Conservation (phyloP, 371 early-diverging fungal species). For the Umbelopsis sp. region DNA sequence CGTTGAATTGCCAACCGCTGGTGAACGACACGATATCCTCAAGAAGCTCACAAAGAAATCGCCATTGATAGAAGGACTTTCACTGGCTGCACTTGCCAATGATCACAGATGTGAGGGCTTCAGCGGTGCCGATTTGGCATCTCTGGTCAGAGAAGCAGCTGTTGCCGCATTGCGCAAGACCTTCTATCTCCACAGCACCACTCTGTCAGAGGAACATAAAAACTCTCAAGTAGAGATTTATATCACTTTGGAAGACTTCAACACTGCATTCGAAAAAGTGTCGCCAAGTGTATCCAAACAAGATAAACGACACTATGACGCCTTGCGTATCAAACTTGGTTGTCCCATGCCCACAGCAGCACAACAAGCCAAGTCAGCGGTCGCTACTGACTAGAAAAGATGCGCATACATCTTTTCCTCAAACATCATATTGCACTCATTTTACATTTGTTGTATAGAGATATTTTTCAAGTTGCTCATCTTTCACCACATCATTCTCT, state of each 20-base stretch:
- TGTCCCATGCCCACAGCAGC: slow-evolving; percentile 34
- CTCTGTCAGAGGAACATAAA: slow-evolving; percentile 22
- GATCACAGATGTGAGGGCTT: slow-evolving; percentile 79
- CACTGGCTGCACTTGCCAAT: slow-evolving; percentile 74
- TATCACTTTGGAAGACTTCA: slow-evolving; percentile 76
- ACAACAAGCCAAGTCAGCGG: slow-evolving; percentile 32
- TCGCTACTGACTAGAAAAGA: slow-evolving; percentile 27
- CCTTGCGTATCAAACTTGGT: slow-evolving; percentile 36
- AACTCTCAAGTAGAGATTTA: slow-evolving; percentile 44
- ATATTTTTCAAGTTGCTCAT: too few species aligned
- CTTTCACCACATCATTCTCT: too few species aligned
- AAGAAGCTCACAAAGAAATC: slow-evolving; percentile 81
- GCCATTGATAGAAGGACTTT: slow-evolving; percentile 74
- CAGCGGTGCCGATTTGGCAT: slow-evolving; percentile 95
- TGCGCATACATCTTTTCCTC: not conserved
- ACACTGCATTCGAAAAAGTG: slow-evolving; percentile 78
- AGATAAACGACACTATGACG: slow-evolving; percentile 37
- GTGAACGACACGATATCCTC: slow-evolving; percentile 90
- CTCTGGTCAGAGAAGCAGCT: slow-evolving; percentile 89
- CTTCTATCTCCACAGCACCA: slow-evolving; percentile 44
- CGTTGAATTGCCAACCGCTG: slow-evolving; percentile 89
- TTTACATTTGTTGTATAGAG: too few species aligned
- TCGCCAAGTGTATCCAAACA: slow-evolving; percentile 72
- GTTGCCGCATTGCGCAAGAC: slow-evolving; percentile 79
- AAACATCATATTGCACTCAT: not conserved